A percentile compares a stretch with the other conserved stretches of the same genome.
phyloP scores from a whole-genome alignment of 108 stramenopile species.

The Cyclotella sp. region DNA sequence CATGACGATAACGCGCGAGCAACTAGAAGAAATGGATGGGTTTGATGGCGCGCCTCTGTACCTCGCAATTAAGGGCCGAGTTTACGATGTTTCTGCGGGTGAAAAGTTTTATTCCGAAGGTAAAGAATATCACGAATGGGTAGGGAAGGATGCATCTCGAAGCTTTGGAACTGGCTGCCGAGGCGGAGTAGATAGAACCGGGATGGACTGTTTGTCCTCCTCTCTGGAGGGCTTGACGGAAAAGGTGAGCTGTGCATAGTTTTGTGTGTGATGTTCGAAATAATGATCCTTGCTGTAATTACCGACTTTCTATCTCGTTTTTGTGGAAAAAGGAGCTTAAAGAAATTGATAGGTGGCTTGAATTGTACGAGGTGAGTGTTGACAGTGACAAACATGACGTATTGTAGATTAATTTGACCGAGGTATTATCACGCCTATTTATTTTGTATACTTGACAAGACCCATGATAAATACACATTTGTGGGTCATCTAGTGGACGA shows the following conservation, averaged over 20 bases:
- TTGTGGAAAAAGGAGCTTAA: constrained; percentile 42
- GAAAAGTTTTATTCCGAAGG: constrained; percentile 71
- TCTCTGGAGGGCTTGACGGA: constrained; percentile 60
- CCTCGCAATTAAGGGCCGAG: constrained; percentile 69
- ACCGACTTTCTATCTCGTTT: background rate
- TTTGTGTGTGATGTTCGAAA: no score
- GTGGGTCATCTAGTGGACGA: constrained; percentile 62
- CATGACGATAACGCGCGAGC: constrained; percentile 67
- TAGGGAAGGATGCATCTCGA: constrained; percentile 77
- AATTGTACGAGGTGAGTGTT: constrained; percentile 60
- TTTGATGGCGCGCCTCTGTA: constrained; percentile 64
- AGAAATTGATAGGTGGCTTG: constrained; percentile 78
- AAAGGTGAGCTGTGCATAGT: constrained; percentile 31
- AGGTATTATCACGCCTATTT: background rate
- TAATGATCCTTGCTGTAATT: background rate
- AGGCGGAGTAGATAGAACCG: constrained; percentile 53
- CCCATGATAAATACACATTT: constrained; percentile 81
- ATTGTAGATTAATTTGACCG: background rate
- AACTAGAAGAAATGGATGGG: constrained; percentile 67
- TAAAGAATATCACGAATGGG: constrained; percentile 71
- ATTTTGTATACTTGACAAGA: background rate
- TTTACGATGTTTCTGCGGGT: constrained; percentile 80
- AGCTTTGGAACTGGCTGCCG: constrained; percentile 76
- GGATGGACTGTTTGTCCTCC: constrained; percentile 49
- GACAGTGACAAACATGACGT: background rate